Base-by-base conservation (phyloP, 768 basidiomycete species). In the Boletus tomentosulus region DNA sequence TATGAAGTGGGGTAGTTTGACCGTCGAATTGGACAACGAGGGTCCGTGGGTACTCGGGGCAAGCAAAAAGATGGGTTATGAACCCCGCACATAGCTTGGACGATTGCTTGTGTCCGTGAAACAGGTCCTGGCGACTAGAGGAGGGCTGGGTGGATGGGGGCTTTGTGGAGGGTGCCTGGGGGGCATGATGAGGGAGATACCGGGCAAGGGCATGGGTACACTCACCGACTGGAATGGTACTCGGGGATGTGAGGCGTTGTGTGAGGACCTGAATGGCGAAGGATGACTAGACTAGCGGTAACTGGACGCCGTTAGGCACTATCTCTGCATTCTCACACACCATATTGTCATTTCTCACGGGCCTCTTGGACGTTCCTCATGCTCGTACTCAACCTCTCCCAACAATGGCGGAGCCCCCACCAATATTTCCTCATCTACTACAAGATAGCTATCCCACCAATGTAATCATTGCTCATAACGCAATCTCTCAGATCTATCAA, bases 1-100 rank as follows among this genome's bases (percentile, higher is more conserved):
- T 57, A 85, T 83, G 63, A 87, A 86, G 22, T 79, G 74, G 0
- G 82, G 80, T 0, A 86, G 68, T 10, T 71, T 70, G 6, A 69
- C 59, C 0, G 54, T 64, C 0, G 69, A 71, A 1, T 66, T 68
- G 1, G 68, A 71, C 0, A 68, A 71, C 0, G 68, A 63, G 0
- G 89, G n/a, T n/a, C n/a, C n/a, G 83, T 3, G 91, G 87, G 28
- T 84, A 77, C 56, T 93, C 89, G 3, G 92, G 93, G 64, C 93
- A 96, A 0, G 85, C 83, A 64, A 94, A 95, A 0, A 94, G 78
- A 49, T 90, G 86, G 0, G 86, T 86, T 22, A 96, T 92, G 66
- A 94, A 95, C 0, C 87, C 78, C 0, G 80, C 84, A 48, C 86
- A 84, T 44, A 92, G 71, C 19, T 81, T 80, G 0, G 92, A 85